Evolutionary conservation across 108 stramenopile genomes (phyloP).

Genomic region (Skeletonema tropicum): DNA sequence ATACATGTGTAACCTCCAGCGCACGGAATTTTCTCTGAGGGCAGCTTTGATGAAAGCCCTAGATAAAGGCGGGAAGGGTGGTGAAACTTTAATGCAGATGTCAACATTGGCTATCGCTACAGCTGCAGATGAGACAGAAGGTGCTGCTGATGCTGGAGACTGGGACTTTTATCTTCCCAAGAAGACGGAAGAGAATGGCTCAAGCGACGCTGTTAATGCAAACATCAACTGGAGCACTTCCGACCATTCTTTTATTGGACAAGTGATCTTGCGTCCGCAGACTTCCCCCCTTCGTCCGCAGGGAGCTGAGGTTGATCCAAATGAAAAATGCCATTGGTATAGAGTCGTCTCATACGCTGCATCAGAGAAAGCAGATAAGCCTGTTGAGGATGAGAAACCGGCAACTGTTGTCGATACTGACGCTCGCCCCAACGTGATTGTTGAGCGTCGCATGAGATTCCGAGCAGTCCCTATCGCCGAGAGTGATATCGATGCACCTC

Average conservation of each 20-base stretch:
- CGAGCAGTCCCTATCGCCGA: conserved; percentile 52
- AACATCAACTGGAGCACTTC: conserved; percentile 55
- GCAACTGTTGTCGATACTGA: conserved; percentile 27
- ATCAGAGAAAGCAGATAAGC: conserved; percentile 52
- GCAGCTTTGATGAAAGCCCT: conserved; percentile 50
- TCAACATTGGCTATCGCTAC: conserved; percentile 66
- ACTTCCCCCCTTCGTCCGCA: conserved; percentile 17
- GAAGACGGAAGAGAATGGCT: background rate
- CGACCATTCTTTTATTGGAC: conserved; percentile 53
- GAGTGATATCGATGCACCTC: conserved; percentile 20
- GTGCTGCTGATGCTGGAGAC: conserved; percentile 67
- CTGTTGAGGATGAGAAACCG: conserved; percentile 23
- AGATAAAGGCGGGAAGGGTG: conserved; percentile 42
- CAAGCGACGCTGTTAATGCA: conserved; percentile 21
- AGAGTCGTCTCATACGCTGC: conserved; percentile 56
- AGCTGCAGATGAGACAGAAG: conserved; percentile 75
- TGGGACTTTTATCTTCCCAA: conserved; percentile 47
- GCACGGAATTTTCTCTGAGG: conserved; percentile 68
- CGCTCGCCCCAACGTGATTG: conserved; percentile 26
- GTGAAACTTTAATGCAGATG: conserved; percentile 41
- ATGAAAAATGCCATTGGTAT: conserved; percentile 71
- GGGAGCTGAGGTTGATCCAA: conserved; percentile 7
- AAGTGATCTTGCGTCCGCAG: conserved; percentile 49
- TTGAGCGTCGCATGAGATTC: conserved; percentile 78
- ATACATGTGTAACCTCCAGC: conserved; percentile 67